These are phyloP conservation scores for Ceratocystis diversiconidia DNA, from an alignment of 2,329 filamentous ascomycete species.

Conservation along the genomic window DNA sequence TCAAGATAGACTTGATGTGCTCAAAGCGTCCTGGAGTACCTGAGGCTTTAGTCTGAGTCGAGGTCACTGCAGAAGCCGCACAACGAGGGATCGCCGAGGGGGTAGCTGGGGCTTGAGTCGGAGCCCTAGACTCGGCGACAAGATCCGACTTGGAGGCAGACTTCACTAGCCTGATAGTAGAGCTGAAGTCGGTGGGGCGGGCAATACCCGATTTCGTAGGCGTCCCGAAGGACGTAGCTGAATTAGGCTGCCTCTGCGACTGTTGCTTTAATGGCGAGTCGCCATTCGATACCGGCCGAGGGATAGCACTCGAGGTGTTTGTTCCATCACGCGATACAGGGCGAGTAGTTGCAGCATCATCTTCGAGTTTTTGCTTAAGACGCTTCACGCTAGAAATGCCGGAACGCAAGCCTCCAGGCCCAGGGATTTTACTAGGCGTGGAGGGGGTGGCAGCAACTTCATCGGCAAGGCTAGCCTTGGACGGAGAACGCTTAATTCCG, in stretches of 20 bases:
- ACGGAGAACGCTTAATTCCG: slow-evolving; percentile 25
- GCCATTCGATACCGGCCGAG: slow-evolving; percentile 32
- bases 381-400: slow-evolving; percentile 49
- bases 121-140: neutral
- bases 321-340: slow-evolving; percentile 39
- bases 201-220: slow-evolving; percentile 43
- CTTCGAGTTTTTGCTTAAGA: slow-evolving; percentile 48
- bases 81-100: neutral
- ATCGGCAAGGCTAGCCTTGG: slow-evolving; percentile 26
- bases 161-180: slow-evolving; percentile 26
- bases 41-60: slow-evolving; percentile 21
- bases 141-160: slow-evolving; percentile 34
- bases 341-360: slow-evolving; percentile 54
- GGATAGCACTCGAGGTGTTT: slow-evolving; percentile 29
- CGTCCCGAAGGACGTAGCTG: slow-evolving; percentile 22
- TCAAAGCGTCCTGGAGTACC: slow-evolving; percentile 38
- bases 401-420: slow-evolving; percentile 8
- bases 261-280: slow-evolving; percentile 13
- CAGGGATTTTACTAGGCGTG: slow-evolving; percentile 18
- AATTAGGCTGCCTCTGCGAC: slow-evolving; percentile 9
- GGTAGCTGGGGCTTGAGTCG: neutral
- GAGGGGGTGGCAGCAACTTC: neutral
- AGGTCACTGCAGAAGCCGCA: slow-evolving; percentile 23
- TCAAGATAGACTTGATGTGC: slow-evolving; percentile 44
- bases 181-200: slow-evolving; percentile 48